phyloP scores from a whole-genome alignment of 768 basidiomycete genomes.

The Leccinum disarticulatum region DNA sequence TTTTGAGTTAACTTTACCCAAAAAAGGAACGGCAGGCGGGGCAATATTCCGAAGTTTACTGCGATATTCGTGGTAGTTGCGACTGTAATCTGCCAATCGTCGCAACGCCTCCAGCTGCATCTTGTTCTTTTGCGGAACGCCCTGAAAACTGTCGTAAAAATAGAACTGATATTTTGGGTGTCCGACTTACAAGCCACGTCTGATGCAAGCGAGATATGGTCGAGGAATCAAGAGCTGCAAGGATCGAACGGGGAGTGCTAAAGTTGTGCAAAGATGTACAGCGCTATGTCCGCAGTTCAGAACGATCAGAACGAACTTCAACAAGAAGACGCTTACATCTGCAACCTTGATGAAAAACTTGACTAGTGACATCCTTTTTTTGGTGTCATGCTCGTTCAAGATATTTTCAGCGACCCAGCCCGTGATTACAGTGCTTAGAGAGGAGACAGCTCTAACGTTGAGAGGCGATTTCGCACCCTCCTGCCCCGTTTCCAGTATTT shows the following conservation, averaged over 20 bases:
- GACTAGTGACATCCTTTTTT: conserved; percentile 73
- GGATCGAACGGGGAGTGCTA: conserved; percentile 87
- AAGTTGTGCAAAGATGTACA: conserved; percentile 84
- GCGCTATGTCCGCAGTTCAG: conserved; percentile 51
- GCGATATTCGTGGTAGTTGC: conserved; percentile 92
- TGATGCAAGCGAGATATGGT: conserved; percentile 90
- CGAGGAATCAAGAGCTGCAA: conserved; percentile 94
- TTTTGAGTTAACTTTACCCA: conserved; percentile 52
- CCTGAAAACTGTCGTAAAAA: conserved; percentile 44
- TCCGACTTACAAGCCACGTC: conserved; percentile 83
- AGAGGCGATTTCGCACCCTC: conserved; percentile 60
- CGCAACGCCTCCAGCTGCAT: conserved; percentile 75
- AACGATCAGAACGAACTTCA: conserved; percentile 4
- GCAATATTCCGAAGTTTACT: conserved; percentile 81
- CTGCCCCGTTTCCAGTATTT: conserved; percentile 82
- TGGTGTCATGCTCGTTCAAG: conserved; percentile 84
- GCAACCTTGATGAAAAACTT: conserved; percentile 95
- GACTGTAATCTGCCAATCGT: conserved; percentile 85
- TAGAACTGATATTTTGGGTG: background rate
- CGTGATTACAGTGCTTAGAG: conserved; percentile 88
- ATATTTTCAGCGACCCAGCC: conserved; percentile 97
- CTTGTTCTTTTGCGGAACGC: conserved; percentile 83
- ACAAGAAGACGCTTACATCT: conserved; percentile 55
- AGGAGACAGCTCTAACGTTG: conserved; percentile 82
- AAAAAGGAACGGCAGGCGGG: conserved; percentile 92